A percentile compares a stretch with the other conserved stretches of the same genome.
phyloP scores from a whole-genome alignment of 352 stramenopile genomes.

The Pythium pyrilobum region DNA sequence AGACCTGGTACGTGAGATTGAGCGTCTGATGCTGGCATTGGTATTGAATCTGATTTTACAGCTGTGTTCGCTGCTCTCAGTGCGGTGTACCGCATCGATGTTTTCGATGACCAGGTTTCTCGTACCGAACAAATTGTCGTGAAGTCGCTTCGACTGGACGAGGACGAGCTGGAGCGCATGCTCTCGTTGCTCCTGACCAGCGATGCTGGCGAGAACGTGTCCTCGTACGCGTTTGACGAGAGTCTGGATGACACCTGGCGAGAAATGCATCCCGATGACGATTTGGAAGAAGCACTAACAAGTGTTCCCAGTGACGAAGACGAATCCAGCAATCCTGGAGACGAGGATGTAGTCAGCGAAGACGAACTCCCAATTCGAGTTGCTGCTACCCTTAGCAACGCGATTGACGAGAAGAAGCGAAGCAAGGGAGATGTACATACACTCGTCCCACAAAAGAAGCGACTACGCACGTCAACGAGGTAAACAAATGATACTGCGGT shows the following conservation, averaged over 20 bases:
- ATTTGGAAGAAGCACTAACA: not conserved
- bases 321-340: conserved; percentile 13
- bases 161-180: not conserved
- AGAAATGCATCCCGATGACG: not conserved
- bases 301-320: not conserved
- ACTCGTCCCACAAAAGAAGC: conserved; percentile 27
- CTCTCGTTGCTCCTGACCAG: conserved; percentile 3
- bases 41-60: not conserved
- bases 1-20: conserved; percentile 11
- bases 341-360: conserved; percentile 26
- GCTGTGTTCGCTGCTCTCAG: not conserved
- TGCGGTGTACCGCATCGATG: conserved; percentile 6
- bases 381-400: not conserved
- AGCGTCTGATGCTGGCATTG: not conserved
- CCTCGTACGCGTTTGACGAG: not conserved
- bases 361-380: no score
- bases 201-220: not conserved
- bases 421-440: not conserved
- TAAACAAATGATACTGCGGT: conserved; percentile 10
- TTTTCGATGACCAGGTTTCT: not conserved
- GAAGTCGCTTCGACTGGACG: conserved; percentile 1
- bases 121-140: not conserved
- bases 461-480: no score
- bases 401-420: conserved; percentile 2
- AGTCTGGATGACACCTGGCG: conserved; percentile 1